Base-by-base conservation (phyloP, 208 protist genomes). In the Leishmania major region DNA sequence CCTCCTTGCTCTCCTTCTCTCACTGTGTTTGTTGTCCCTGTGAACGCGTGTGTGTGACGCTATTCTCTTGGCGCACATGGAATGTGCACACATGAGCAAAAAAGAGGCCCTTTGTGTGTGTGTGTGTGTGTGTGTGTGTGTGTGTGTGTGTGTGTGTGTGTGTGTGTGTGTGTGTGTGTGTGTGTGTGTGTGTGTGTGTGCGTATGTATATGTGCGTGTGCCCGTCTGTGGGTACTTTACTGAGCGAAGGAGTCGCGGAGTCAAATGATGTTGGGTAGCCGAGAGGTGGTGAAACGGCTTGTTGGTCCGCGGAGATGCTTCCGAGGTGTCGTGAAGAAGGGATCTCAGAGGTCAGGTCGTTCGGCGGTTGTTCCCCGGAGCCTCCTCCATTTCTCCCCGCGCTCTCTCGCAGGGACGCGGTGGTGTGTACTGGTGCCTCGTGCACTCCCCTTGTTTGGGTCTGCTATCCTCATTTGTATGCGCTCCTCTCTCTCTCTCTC, bases 181-280 rank as follows among this genome's bases (percentile, higher is more conserved):
- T 1, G 43, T n/a, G 43, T n/a, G 11, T 35, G 7, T 69, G 53
- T 66, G 35, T 79, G n/a, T 31, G 72, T 83, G 43, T 45, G 43
- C 0, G 17, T 82, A 35, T 78, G 8, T 55, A 55, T 78, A 8
- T 70, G 76, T 83, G 75, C n/a, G 45, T 79, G 31, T 83, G 75
- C 43, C n/a, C 78, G 31, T 75, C 4, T 45, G 40, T 73, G 10
- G 35, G 69, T 31, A 57, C 62, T 76, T 64, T 66, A 62, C 5
- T 45, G 51, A 19, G 70, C 28, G 10, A 31, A 35, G 45, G 37
- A n/a, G 70, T 31, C 25, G 43, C 43, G 28, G 15, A 8, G 28
- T 51, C 17, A 53, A 45, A 51, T 1, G 66, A n/a, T 72, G 37
- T n/a, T n/a, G 70, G 45, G 70, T 47, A 17, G 47, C 3, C 1